Percentiles rank a stretch among this genome's conserved stretches.
Evolutionary conservation across 2,329 filamentous ascomycete genomes (phyloP).

Genomic region (Pseudocercospora vitis): DNA sequence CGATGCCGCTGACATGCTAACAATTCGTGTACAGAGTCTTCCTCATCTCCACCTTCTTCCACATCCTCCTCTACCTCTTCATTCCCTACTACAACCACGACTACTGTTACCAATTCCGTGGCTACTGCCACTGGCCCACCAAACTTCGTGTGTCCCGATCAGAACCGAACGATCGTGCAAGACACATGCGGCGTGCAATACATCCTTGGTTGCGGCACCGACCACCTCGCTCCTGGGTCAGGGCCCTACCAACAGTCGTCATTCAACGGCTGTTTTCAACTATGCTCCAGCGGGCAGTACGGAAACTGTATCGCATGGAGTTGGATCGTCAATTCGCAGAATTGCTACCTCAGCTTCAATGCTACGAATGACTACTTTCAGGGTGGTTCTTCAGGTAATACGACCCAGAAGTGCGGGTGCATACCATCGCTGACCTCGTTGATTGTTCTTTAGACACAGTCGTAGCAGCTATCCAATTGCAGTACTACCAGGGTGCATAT

Average conservation of each 20-base stretch:
- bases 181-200: background rate
- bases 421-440: background rate
- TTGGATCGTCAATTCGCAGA: background rate
- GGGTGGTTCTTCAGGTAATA: background rate
- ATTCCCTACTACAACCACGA: conserved; percentile 1
- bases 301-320: background rate
- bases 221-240: background rate
- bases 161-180: background rate
- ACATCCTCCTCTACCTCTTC: background rate
- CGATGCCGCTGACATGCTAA: background rate
- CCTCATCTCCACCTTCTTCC: background rate
- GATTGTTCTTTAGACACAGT: background rate
- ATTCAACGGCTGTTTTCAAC: background rate
- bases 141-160: too few relatives aligned
- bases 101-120: conserved; percentile 5
- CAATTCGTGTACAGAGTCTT: background rate
- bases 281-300: background rate
- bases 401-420: background rate
- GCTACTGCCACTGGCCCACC: too few relatives aligned
- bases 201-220: background rate
- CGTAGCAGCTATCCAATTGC: background rate
- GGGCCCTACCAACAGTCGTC: background rate
- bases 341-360: background rate
- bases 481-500: background rate
- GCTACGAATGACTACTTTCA: background rate